Evolutionary conservation across 2,329 filamentous ascomycete genomes (phyloP).

Genomic region (Aspergillus awamori): DNA sequence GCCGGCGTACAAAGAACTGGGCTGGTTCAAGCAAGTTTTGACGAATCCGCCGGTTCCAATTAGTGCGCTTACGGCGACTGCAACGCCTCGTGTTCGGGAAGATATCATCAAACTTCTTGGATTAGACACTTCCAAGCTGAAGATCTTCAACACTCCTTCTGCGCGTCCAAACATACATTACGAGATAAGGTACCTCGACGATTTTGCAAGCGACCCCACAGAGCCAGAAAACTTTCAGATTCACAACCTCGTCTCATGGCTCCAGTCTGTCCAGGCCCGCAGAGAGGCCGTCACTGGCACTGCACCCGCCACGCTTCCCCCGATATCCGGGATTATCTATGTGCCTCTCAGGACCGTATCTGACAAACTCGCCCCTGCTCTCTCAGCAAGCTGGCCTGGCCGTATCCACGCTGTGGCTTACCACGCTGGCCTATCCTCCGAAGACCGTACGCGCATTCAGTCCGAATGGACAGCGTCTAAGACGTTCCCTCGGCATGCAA

Average conservation of each 20-base stretch:
- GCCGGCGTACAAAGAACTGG: conserved; percentile 83
- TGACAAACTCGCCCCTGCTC: conserved; percentile 42
- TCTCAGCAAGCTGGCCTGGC: conserved; percentile 33
- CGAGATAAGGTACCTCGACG: conserved; percentile 69
- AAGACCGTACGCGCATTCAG: conserved; percentile 64
- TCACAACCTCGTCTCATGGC: conserved; percentile 77
- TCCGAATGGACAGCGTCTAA: conserved; percentile 42
- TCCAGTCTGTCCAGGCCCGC: conserved; percentile 71
- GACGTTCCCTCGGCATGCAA: conserved; percentile 1
- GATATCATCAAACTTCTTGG: conserved; percentile 79
- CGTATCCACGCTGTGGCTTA: conserved; percentile 50
- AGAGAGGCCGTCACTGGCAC: conserved; percentile 58
- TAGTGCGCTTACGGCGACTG: conserved; percentile 90
- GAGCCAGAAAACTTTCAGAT: conserved; percentile 63
- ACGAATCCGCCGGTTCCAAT: conserved; percentile 80
- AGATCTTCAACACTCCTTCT: conserved; percentile 80
- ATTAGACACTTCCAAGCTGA: conserved; percentile 65
- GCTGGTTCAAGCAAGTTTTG: conserved; percentile 72
- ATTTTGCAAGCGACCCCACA: conserved; percentile 32
- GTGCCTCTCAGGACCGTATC: conserved; percentile 46
- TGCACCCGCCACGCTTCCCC: conserved; percentile 28
- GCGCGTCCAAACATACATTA: conserved; percentile 85
- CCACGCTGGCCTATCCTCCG: conserved; percentile 69
- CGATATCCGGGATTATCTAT: conserved; percentile 53
- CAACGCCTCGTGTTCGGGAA: conserved; percentile 75